Base-by-base conservation (phyloP, 441 rosid genomes). In the Biscutella auriculata region DNA sequence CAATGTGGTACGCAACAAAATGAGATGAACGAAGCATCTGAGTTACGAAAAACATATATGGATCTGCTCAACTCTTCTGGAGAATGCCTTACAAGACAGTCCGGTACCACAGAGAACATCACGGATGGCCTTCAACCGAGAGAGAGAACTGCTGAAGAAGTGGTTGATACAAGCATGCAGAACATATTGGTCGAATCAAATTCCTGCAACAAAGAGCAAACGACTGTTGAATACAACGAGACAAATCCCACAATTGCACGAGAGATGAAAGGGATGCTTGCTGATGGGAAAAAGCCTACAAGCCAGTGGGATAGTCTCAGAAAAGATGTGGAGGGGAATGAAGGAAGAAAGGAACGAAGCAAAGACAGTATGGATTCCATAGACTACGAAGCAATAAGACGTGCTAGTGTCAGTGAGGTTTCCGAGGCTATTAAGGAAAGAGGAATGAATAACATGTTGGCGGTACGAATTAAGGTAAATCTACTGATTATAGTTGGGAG, bases 391-490 rank as follows among this genome's bases (percentile, higher is more conserved):
- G 92, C 93, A 53, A 25, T 94, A 72, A 84, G 97, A 71, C 35
- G 68, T 34, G 88, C 87, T 39, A 50, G 51, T 32, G 71, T 82
- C 37, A 35, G 51, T 9, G 81, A 78, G 68, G 82, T 94, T 53
- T 65, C 97, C 30, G 69, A 78, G 1, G 53, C 86, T 28, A 94
- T 94, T 37, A 88, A 77, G 76, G 96, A 78, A 61, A 75, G 99
- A 61, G 99, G 99, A 30, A 91, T 90, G 95, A 91, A 90, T 75
- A 79, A 88, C 69, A 75, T 90, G 92, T 74, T 94, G 63, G 97
- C 97, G n/a, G 88, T 72, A 63, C 73, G 99, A 54, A 94, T 90
- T 30, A 73, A 94, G 95, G 99, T 82, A 78, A 27, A 40, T 40
- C 27, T 35, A 58, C 32, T 49, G 23, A 46, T 33, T 41, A 63